Evolutionary conservation across 2,329 filamentous ascomycete genomes (phyloP).

Genomic region (Tolypocladium sp.): DNA sequence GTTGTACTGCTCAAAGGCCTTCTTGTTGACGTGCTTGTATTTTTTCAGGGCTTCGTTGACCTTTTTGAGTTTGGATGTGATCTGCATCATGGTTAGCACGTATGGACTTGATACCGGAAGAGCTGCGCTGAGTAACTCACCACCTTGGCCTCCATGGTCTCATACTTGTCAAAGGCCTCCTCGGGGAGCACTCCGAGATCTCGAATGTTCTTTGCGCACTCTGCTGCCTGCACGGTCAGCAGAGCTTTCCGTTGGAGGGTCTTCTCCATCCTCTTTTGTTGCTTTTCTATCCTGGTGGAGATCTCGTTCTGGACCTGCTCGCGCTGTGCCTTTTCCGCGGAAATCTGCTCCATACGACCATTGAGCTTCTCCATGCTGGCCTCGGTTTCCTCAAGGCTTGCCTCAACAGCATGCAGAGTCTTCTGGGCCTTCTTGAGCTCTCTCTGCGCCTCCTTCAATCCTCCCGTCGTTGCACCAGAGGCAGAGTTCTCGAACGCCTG

Average conservation of each 20-base stretch:
- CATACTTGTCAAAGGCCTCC: constrained; percentile 86
- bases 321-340: constrained; percentile 49
- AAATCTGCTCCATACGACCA: constrained; percentile 44
- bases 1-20: constrained; percentile 98
- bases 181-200: constrained; percentile 89
- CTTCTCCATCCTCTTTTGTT: constrained; percentile 87
- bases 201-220: constrained; percentile 81
- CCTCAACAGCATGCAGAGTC: constrained; percentile 55
- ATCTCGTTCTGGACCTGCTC: constrained; percentile 69
- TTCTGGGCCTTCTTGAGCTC: constrained; percentile 73
- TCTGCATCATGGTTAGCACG: constrained; percentile 26
- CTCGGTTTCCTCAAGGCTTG: constrained; percentile 67
- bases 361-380: constrained; percentile 49
- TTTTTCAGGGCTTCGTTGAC: constrained; percentile 92
- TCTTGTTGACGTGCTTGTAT: constrained; percentile 98
- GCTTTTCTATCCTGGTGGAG: constrained; percentile 67
- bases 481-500: constrained; percentile 60
- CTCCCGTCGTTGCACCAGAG: constrained; percentile 51
- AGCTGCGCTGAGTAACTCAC: constrained; percentile 35
- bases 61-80: constrained; percentile 67
- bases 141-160: constrained; percentile 68
- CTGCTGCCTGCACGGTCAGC: constrained; percentile 65
- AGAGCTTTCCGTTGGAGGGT: constrained; percentile 81
- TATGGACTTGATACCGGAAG: not conserved
- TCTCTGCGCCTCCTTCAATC: constrained; percentile 67